A percentile compares a stretch with the other conserved stretches of the same genome.
Conservation (phyloP, 2,329 filamentous ascomycete species). For the Diaporthe nobilis region DNA sequence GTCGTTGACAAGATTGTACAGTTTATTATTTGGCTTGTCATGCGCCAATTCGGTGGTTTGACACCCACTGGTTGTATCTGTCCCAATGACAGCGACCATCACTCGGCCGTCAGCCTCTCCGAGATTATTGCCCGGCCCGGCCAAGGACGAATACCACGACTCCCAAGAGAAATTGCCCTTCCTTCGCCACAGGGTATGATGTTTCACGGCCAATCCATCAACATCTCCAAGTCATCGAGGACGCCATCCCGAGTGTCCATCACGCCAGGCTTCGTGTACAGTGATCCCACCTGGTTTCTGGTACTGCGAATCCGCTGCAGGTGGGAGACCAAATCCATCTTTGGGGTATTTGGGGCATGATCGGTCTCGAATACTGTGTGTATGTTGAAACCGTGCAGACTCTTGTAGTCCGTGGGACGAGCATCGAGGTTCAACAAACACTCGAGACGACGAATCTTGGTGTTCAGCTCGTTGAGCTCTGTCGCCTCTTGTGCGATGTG, state of each 20-base stretch:
- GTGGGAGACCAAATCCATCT: fast-evolving
- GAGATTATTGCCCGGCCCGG: no score
- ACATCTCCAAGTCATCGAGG: not conserved
- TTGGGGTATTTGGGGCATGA: fast-evolving
- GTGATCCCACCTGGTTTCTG: not conserved
- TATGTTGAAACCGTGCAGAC: not conserved
- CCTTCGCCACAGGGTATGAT: not conserved
- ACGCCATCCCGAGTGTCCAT: not conserved
- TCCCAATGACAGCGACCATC: no score
- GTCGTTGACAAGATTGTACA: no score
- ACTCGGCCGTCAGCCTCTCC: no score
- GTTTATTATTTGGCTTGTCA: no score
- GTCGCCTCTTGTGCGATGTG: not conserved
- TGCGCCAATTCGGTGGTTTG: no score
- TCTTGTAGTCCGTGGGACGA: not conserved
- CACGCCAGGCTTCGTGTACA: not conserved
- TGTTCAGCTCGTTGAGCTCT: not conserved
- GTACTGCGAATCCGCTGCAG: not conserved
- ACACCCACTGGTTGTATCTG: no score
- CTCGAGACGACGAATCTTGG: not conserved
- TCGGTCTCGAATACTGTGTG: fast-evolving
- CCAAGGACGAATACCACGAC: no score
- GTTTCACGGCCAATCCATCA: not conserved
- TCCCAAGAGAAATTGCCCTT: no score
- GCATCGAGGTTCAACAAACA: not conserved